These are phyloP conservation scores for Candida sakaeoensis DNA, from an alignment of 805 yeast species.

Conservation along the genomic window DNA sequence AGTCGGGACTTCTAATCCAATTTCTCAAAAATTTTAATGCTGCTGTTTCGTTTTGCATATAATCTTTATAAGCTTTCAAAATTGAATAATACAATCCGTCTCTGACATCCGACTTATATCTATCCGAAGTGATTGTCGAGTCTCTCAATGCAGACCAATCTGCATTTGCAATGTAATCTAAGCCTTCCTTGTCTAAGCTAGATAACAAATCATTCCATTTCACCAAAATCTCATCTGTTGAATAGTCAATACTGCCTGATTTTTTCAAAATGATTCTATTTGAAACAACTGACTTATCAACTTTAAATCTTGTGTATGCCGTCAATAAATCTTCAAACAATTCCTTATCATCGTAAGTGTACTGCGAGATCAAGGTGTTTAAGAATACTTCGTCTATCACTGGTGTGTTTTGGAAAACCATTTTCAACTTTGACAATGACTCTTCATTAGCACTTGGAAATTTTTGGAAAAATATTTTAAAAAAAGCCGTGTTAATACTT, in stretches of 20 bases:
- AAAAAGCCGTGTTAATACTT: slow-evolving; percentile 64
- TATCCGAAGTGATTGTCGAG: slow-evolving; percentile 56
- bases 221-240: slow-evolving; percentile 47
- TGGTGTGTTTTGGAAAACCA: slow-evolving; percentile 53
- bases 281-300: slow-evolving; percentile 63
- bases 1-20: slow-evolving; percentile 28
- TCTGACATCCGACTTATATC: slow-evolving; percentile 35
- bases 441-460: slow-evolving; percentile 49
- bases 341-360: slow-evolving; percentile 63
- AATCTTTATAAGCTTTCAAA: slow-evolving; percentile 45
- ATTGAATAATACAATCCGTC: slow-evolving; percentile 52
- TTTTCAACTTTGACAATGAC: slow-evolving; percentile 55
- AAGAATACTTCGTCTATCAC: slow-evolving; percentile 76
- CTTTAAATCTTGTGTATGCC: slow-evolving; percentile 54
- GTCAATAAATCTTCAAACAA: slow-evolving; percentile 61
- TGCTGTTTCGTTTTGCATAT: slow-evolving; percentile 35
- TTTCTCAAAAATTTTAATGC: slow-evolving; percentile 25
- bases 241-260: slow-evolving; percentile 57
- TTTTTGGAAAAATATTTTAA: slow-evolving; percentile 61
- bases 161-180: slow-evolving; percentile 69
- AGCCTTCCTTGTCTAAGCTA: slow-evolving; percentile 50
- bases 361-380: slow-evolving; percentile 68
- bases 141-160: slow-evolving; percentile 84
- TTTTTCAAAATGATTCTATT: slow-evolving; percentile 72
- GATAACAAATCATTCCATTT: slow-evolving; percentile 53